phyloP scores from a whole-genome alignment of 805 yeast species.

The Barnettozyma californica region DNA sequence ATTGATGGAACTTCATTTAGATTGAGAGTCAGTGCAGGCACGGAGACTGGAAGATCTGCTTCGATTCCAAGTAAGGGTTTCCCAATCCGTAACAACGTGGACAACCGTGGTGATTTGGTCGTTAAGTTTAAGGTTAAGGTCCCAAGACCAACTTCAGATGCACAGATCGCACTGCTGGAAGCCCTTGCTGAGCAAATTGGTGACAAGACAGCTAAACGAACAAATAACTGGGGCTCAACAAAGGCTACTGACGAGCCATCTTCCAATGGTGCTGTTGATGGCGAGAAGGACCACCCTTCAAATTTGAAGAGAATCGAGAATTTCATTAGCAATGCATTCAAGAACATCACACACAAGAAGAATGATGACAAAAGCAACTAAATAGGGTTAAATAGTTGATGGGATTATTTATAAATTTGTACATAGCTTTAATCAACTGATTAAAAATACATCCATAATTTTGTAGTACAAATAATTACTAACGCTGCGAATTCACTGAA shows the following conservation, averaged over 20 bases:
- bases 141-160: slow-evolving; percentile 69
- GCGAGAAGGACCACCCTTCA: slow-evolving; percentile 35
- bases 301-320: slow-evolving; percentile 48
- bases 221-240: slow-evolving; percentile 25
- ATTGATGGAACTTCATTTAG: slow-evolving; percentile 73
- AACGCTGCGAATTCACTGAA: not conserved
- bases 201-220: slow-evolving; percentile 72
- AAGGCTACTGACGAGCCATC: not conserved
- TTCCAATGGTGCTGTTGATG: not conserved
- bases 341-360: slow-evolving; percentile 26
- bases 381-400: not conserved
- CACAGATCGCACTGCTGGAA: slow-evolving; percentile 85
- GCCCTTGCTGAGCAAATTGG: slow-evolving; percentile 89
- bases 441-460: not conserved
- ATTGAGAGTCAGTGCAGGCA: slow-evolving; percentile 77
- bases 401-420: not conserved
- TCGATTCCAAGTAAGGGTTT: slow-evolving; percentile 85
- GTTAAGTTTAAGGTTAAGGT: slow-evolving; percentile 69
- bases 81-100: slow-evolving; percentile 51
- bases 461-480: not conserved
- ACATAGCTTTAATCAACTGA: not conserved
- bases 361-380: not conserved
- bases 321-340: slow-evolving; percentile 48
- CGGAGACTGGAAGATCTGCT: slow-evolving; percentile 68
- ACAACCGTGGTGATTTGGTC: slow-evolving; percentile 74